Evolutionary conservation across 108 stramenopile genomes (phyloP).

Genomic region (Nannochloropsis gaditana): DNA sequence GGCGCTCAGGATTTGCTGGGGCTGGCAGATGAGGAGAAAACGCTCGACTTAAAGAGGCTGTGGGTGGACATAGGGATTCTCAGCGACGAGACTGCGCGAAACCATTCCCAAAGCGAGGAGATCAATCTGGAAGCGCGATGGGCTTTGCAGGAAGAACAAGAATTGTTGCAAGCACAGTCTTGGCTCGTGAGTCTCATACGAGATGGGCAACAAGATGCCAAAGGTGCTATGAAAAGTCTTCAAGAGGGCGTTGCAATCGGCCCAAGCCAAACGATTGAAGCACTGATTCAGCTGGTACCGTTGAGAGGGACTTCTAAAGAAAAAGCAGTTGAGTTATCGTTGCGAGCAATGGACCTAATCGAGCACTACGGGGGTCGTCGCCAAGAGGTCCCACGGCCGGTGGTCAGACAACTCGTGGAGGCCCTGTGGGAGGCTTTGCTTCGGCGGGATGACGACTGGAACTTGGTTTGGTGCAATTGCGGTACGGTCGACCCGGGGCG

Average conservation of each 20-base stretch:
- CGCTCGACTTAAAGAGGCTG: not conserved
- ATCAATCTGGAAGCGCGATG: not conserved
- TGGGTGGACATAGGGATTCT: not conserved
- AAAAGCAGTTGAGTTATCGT: not conserved
- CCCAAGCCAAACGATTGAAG: not conserved
- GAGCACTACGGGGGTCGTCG: slow-evolving; percentile 1
- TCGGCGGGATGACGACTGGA: slow-evolving; percentile 7
- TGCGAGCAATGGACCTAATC: slow-evolving; percentile 14
- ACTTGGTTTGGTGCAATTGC: not conserved
- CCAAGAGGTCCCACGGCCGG: not conserved
- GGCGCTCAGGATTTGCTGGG: not conserved
- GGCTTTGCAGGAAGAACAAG: slow-evolving; percentile 10
- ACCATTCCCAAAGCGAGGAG: not conserved
- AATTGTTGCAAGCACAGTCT: not conserved
- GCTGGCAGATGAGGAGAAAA: not conserved
- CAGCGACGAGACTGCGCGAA: not conserved
- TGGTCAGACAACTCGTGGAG: not conserved
- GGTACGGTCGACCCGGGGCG: not conserved
- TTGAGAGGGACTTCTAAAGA: not conserved
- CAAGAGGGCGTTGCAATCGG: not conserved
- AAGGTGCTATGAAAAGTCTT: not conserved
- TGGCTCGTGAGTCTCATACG: not conserved
- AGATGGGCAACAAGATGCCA: not conserved
- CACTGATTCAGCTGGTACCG: not conserved
- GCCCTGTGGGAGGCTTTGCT: not conserved